Evolutionary conservation across 2,329 filamentous ascomycete genomes (phyloP).

Genomic region (Gaeumannomyces sp.): DNA sequence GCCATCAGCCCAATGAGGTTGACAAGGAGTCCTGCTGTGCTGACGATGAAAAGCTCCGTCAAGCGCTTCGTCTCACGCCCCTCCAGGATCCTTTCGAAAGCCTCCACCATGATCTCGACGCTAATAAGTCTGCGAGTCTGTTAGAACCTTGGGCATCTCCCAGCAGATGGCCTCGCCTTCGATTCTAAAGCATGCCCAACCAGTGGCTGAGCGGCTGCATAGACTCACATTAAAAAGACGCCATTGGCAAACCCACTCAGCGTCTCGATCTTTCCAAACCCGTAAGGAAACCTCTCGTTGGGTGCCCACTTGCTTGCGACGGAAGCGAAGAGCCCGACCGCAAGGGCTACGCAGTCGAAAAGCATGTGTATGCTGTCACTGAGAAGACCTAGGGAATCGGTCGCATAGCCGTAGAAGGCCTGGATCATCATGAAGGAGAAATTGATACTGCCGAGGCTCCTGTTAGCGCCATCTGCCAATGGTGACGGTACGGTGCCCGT

Average conservation of each 20-base stretch:
- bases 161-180: no score
- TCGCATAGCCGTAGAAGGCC: conserved; percentile 87
- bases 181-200: no score
- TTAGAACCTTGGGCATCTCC: background rate
- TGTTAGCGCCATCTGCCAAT: background rate
- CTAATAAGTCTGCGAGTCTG: conserved; percentile 67
- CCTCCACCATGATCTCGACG: conserved; percentile 92
- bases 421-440: conserved; percentile 93
- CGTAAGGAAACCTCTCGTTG: conserved; percentile 83
- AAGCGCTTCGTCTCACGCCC: conserved; percentile 79
- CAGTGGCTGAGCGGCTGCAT: background rate
- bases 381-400: conserved; percentile 87
- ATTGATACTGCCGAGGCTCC: conserved; percentile 59
- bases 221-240: conserved; percentile 75
- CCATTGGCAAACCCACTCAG: conserved; percentile 95
- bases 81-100: conserved; percentile 78
- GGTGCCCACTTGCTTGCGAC: conserved; percentile 97
- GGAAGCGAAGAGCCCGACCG: conserved; percentile 83
- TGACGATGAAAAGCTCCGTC: conserved; percentile 82
- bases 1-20: conserved; percentile 89
- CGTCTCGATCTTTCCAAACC: conserved; percentile 94
- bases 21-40: conserved; percentile 76
- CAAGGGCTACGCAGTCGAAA: conserved; percentile 90
- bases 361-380: conserved; percentile 99
- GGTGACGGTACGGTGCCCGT: background rate